Evolutionary conservation across 768 basidiomycete genomes (phyloP), one percentile per base, ranked within the genome.

Genomic region (Phlebiopsis gigantea): DNA sequence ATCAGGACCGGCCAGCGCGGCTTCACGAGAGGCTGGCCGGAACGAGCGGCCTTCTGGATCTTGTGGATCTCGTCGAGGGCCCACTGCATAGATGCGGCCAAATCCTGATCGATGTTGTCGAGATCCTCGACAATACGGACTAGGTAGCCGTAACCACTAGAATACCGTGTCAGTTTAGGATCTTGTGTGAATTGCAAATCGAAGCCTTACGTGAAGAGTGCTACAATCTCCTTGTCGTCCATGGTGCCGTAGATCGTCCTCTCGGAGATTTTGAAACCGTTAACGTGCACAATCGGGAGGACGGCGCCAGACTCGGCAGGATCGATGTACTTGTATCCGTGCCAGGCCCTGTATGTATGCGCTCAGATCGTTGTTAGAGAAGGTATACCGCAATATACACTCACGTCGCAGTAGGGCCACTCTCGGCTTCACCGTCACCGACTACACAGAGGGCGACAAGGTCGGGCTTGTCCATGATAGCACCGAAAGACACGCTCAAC

Each of bases 1-100:
- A 94, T 80, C 60, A 97, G 74, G 67, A 94, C 79, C 3, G 93
- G 93, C 90, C 90, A 95, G 43, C 90, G 80, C n/a, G 93, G 93
- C 74, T 94, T 94, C 51, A 84, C 75, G 60, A 91, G 83, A 15
- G 92, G 85, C 2, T 84, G 79, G 1, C 88, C 89, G 10, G 72
- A 75, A 46, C 93, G 83, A 17, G 93, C 93, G 0, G 87, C 90
- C 0, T 70, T 69, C 68, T 97, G 93, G 50, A 95, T 95, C 61
- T 77, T 83, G 63, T 75, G 78, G 58, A 91, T 90, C 70, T 90
- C 85, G 8, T 63, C 71, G 10, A 87, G 67, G 0, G 88, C 89
- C 89, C 92, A 95, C 55, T 88, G 84, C 74, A 96, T 79, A 19
- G 87, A 84, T 1, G 82, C 86, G 3, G 90, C 90, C 57, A 95